Evolutionary conservation across 2,329 filamentous ascomycete species (phyloP).

Genomic region (Ophiostoma ulmi): DNA sequence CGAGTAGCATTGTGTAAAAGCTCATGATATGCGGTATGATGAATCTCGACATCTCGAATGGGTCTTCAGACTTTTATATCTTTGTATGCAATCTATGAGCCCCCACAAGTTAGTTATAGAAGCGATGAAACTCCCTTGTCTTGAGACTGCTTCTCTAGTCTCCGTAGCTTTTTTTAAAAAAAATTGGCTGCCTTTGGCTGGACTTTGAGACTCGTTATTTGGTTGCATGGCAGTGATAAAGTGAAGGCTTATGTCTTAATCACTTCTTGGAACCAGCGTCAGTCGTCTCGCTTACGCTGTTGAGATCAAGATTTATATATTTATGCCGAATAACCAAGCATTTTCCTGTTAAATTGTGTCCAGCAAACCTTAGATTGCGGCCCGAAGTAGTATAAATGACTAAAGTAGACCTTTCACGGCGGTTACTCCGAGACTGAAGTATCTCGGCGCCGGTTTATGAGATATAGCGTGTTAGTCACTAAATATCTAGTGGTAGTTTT

Average conservation of each 20-base stretch:
- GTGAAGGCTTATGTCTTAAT: too few species aligned
- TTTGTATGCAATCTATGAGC: neutral
- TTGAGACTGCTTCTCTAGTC: too few species aligned
- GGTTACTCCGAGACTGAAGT: too few species aligned
- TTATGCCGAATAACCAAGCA: neutral
- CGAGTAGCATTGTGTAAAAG: neutral
- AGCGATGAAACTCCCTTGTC: too few species aligned
- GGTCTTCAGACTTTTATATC: neutral
- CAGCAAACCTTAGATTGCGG: neutral
- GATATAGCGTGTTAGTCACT: neutral
- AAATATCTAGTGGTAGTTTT: neutral
- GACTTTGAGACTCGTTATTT: too few species aligned
- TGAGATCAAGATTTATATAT: too few species aligned
- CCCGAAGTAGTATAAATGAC: neutral
- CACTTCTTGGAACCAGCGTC: too few species aligned
- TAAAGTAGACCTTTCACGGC: too few species aligned
- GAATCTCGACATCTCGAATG: neutral
- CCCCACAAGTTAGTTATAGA: neutral
- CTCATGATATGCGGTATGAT: conserved; percentile 6
- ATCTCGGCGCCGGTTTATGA: neutral
- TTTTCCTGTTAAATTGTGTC: neutral
- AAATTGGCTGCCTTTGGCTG: too few species aligned
- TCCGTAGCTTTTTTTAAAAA: too few species aligned
- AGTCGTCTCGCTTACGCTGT: too few species aligned
- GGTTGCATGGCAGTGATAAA: too few species aligned